Evolutionary conservation across 345 rosid species (phyloP), one percentile per base, ranked within the genome.

Genomic region (Eucalyptus urophylla): DNA sequence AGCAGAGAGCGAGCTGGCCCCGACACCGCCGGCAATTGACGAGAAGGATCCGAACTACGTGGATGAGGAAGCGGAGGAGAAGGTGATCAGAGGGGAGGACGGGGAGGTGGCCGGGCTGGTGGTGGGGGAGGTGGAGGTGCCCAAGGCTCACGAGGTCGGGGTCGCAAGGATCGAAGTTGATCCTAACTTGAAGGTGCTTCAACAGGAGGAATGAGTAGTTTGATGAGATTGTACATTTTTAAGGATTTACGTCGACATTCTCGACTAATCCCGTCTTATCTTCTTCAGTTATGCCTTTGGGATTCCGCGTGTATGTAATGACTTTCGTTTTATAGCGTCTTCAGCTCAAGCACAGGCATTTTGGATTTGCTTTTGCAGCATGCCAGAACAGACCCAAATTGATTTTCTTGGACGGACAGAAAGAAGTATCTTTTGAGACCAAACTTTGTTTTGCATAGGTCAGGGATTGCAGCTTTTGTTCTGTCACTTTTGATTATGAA

Each of bases 1-100:
- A 89, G 94, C 89, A 85, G 95, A 93, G 40, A 94, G 89, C 80
- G 97, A 94, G 94, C 80, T 96, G 90, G 88, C 88, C 4, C 91
- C 94, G 2, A 89, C 47, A 44, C 96, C 97, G 4, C 89, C 94
- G 16, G 98, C 98, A 14, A 89, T 97, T 15, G 98, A 97, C 17
- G 94, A 95, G 91, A 95, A 93, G 88, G 98, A 97, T 58, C 99
- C 99, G 2, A 96, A 96, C 80, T 96, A 96, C 86, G 93, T 92
- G 44, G 96, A 97, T 6, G 98, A 95, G 80, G 80, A 69, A 69
- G 80, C 44, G 87, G 96, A 92, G 76, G 91, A 49, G 88, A 94
- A 89, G 90, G 92, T 86, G 90, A 92, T 33, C 91, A 89, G 89
- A 89, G 87, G 83, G 92, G 89, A 4, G 92, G 90, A 81, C 24